Conservation (phyloP, 768 basidiomycete genomes). For the Obba rivulosa region DNA sequence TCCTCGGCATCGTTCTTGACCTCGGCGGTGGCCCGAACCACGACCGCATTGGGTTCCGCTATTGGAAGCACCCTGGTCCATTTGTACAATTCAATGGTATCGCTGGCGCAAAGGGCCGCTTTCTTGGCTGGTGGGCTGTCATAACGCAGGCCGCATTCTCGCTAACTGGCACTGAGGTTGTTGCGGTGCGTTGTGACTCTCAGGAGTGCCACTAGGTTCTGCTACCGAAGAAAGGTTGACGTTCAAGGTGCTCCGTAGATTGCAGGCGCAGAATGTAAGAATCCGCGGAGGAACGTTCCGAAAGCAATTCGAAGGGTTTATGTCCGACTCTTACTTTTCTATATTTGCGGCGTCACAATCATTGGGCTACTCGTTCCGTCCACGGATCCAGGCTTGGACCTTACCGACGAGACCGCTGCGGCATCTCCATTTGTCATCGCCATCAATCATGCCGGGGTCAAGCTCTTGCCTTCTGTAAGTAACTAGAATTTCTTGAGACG, state of each 20-base stretch:
- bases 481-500: background rate
- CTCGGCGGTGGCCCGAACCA: conserved; percentile 49
- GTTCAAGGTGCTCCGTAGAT: conserved; percentile 16
- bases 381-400: conserved; percentile 34
- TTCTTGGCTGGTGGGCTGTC: conserved; percentile 44
- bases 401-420: conserved; percentile 32
- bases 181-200: conserved; percentile 24
- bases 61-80: conserved; percentile 48
- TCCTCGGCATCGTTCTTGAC: conserved; percentile 45
- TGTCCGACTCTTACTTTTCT: conserved; percentile 42
- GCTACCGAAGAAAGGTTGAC: background rate
- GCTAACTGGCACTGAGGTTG: conserved; percentile 50
- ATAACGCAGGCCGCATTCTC: conserved; percentile 54
- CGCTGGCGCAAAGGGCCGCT: conserved; percentile 40
- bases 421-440: conserved; percentile 54
- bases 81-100: conserved; percentile 37
- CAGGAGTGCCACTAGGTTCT: background rate
- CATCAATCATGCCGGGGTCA: conserved; percentile 46
- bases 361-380: conserved; percentile 44
- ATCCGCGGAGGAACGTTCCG: conserved; percentile 37
- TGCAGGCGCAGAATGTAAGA: conserved; percentile 41
- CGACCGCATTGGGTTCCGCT: conserved; percentile 43
- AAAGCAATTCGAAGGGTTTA: conserved; percentile 38
- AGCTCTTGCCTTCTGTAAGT: conserved; percentile 40
- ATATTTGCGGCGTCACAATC: conserved; percentile 34